These are phyloP conservation scores for Saussurea involucrata DNA, from an alignment of 129 eudicot species.

Conservation along the genomic window DNA sequence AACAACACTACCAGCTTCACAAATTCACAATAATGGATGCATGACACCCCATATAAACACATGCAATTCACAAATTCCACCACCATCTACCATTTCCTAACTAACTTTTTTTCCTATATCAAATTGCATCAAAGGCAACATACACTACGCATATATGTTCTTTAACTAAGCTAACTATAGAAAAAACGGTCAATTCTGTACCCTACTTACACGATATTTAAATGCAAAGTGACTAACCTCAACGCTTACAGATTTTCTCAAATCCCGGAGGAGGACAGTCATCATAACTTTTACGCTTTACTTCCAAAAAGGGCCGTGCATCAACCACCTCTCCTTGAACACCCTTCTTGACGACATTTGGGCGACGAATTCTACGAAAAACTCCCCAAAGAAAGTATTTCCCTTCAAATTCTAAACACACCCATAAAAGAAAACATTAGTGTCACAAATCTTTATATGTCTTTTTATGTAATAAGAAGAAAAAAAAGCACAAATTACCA, in stretches of 20 bases:
- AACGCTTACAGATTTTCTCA: not conserved
- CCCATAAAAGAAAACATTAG: not conserved
- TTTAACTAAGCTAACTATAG: not conserved
- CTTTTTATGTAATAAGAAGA: not conserved
- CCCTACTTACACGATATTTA: not conserved
- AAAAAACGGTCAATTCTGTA: not conserved
- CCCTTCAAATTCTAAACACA: slow-evolving; percentile 34
- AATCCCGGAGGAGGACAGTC: slow-evolving; percentile 42
- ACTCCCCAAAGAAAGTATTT: slow-evolving; percentile 67
- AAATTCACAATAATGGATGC: not conserved
- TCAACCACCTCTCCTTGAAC: not conserved
- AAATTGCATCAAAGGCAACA: not conserved
- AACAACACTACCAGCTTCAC: not conserved
- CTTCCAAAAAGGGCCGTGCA: not conserved
- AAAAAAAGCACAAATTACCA: not conserved
- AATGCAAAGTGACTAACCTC: not conserved
- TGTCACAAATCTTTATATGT: not conserved
- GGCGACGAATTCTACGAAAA: slow-evolving; percentile 14
- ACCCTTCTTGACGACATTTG: not conserved
- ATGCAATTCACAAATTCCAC: not conserved
- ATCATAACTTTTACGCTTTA: not conserved
- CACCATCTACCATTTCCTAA: not conserved
- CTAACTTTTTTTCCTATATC: not conserved
- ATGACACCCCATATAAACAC: not conserved
- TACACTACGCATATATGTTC: not conserved